Conservation (phyloP, 108 stramenopile genomes). For the Cylindrotheca fusiformis region DNA sequence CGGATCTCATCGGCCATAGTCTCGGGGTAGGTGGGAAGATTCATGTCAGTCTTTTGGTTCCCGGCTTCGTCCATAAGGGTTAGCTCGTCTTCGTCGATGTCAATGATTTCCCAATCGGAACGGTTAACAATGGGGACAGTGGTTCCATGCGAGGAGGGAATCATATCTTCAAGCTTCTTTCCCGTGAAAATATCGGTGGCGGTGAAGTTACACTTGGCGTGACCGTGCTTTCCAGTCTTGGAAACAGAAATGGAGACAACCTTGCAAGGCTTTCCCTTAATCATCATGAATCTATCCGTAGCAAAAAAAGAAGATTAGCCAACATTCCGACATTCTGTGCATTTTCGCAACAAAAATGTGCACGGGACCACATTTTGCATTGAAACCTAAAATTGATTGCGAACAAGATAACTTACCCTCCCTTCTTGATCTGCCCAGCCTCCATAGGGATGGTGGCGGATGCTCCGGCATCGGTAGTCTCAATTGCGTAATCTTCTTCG, state of each 20-base stretch:
- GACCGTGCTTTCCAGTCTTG: conserved; percentile 99
- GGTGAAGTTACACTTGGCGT: conserved; percentile 99
- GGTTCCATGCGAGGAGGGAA: conserved; percentile 97
- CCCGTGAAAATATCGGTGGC: conserved; percentile 99
- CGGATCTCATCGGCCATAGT: conserved; percentile 92
- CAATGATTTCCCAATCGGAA: conserved; percentile 96
- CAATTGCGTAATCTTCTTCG: conserved; percentile 84
- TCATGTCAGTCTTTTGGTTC: conserved; percentile 97
- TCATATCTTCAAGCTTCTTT: conserved; percentile 99
- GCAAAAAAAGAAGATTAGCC: too few species aligned
- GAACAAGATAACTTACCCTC: conserved; percentile 89
- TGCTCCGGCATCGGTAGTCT: conserved; percentile 90
- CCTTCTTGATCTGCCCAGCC: conserved; percentile 94
- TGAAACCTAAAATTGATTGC: neutral
- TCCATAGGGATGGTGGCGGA: conserved; percentile 91
- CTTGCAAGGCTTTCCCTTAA: conserved; percentile 99
- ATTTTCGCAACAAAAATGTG: too few species aligned
- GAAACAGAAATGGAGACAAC: conserved; percentile 97
- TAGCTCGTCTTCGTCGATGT: conserved; percentile 95
- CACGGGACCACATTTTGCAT: too few species aligned
- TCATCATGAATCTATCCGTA: conserved; percentile 88
- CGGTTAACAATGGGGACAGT: conserved; percentile 95
- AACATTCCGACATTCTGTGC: too few species aligned
- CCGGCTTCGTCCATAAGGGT: conserved; percentile 97
- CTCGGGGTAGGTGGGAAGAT: conserved; percentile 91